Base-by-base conservation (phyloP, 164 flowering plant genomes). In the Warburgia ugandensis region DNA sequence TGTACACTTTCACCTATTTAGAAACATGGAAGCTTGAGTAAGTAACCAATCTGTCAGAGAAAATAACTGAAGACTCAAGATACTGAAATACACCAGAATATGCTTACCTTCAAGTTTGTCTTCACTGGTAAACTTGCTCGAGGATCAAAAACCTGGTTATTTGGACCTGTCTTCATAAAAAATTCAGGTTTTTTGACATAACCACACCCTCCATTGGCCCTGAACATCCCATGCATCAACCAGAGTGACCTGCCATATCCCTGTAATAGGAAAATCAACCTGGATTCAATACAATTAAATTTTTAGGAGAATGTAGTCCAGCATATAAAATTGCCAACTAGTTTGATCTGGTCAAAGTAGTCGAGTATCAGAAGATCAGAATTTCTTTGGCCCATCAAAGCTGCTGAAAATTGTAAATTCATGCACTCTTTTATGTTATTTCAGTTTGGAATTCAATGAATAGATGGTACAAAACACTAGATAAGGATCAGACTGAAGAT, bases 201-300 rank as follows among this genome's bases (percentile, higher is more conserved):
- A 2, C 83, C 83, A 50, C 76, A 70, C 12, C 83, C 79, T 43
- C 83, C 80, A 48, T 77, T 77, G 16, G 79, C 75, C 56, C 74
- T 73, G 54, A 77, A 77, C 77, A 77, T 56, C 13, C 83, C 83
- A 33, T 78, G 83, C 83, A 78, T 78, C 63, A 78, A 55, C 83
- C 83, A 72, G 31, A 77, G 73, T 35, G 74, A 63, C 61, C 72
- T 74, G 13, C 74, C 83, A 66, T 72, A 62, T 29, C 74, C 71
- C 83, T 74, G 67, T 40, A 9, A 30, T 7, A 41, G 19, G 27
- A 37, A 38, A 16, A 14, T 22, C 10, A 23, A 9, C 14, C 28
- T 39, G 43, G 19, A 27, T 21, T 27, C 20, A 16, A 13, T 45
- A 12, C 17, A 37, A 3, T 16, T 11, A 16, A 37, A 14, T 37